phyloP scores from a whole-genome alignment of 805 yeast species.

The Ogataea naganishii region DNA sequence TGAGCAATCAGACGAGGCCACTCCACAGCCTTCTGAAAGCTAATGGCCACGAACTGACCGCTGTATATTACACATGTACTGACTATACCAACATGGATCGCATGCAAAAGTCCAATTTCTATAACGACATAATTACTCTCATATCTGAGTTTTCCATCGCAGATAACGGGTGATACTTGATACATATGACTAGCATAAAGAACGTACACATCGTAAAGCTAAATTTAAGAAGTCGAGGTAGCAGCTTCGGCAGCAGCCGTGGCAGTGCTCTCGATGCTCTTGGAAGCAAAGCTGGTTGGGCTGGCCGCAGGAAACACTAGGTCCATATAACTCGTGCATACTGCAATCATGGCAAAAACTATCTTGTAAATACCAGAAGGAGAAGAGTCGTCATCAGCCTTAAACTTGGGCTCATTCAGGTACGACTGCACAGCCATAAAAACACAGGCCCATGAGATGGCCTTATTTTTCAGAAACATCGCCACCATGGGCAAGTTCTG shows the following conservation, averaged over 20 bases:
- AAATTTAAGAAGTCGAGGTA: too few relatives aligned
- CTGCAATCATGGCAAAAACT: slow-evolving; percentile 36
- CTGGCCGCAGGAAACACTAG: slow-evolving; percentile 36
- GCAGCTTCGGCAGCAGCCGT: slow-evolving; percentile 16
- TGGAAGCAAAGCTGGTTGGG: slow-evolving; percentile 22
- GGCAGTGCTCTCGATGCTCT: slow-evolving; percentile 13
- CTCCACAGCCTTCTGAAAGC: too few relatives aligned
- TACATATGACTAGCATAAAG: too few relatives aligned
- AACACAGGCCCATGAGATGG: slow-evolving; percentile 46
- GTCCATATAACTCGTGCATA: slow-evolving; percentile 43
- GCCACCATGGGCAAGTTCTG: slow-evolving; percentile 57
- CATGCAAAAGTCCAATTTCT: too few relatives aligned
- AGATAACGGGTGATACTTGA: too few relatives aligned
- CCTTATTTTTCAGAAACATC: slow-evolving; percentile 50
- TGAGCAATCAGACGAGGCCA: slow-evolving; percentile 4
- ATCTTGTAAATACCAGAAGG: slow-evolving; percentile 41
- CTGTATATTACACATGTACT: too few relatives aligned
- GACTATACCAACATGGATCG: too few relatives aligned
- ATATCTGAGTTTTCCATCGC: too few relatives aligned
- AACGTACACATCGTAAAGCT: too few relatives aligned
- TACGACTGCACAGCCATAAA: slow-evolving; percentile 44
- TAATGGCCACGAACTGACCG: too few relatives aligned
- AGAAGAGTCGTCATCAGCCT: slow-evolving; percentile 19
- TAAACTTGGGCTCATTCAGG: slow-evolving; percentile 28
- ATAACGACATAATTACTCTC: too few relatives aligned